A percentile compares a stretch with the other conserved stretches of the same genome.
These are phyloP conservation scores for Sclerotinia subarctica DNA, from an alignment of 2,329 filamentous ascomycete species.

Conservation along the genomic window DNA sequence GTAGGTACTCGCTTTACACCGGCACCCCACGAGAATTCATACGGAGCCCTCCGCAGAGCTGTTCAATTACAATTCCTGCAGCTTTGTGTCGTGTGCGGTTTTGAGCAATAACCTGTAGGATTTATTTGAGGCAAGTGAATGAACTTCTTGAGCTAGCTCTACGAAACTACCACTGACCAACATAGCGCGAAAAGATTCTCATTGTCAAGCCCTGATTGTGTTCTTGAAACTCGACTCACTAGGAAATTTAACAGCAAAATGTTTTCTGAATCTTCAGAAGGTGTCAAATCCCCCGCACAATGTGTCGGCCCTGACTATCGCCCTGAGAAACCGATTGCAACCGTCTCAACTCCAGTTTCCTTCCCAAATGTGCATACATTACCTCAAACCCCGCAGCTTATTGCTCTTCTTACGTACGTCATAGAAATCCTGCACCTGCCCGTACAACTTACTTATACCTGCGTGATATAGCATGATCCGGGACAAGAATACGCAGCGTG, in stretches of 20 bases:
- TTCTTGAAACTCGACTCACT: background rate
- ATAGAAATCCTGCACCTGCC: constrained; percentile 1
- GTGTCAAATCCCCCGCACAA: constrained; percentile 41
- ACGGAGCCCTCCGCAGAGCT: constrained; percentile 8
- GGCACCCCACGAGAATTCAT: constrained; percentile 13
- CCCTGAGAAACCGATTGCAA: constrained; percentile 76
- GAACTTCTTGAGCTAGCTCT: background rate
- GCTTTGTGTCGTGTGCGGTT: background rate
- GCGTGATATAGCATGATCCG: constrained; percentile 75
- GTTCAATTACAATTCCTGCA: constrained; percentile 17
- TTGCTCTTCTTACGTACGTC: constrained; percentile 90
- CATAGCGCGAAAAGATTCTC: constrained; percentile 5
- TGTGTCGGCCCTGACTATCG: constrained; percentile 79
- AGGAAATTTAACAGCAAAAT: constrained; percentile 2
- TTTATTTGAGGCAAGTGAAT: constrained; percentile 13
- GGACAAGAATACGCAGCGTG: constrained; percentile 82
- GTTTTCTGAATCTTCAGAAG: constrained; percentile 8
- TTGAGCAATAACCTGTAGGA: background rate
- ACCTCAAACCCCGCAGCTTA: constrained; percentile 91
- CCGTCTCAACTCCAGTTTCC: constrained; percentile 77
- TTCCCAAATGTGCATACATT: constrained; percentile 88
- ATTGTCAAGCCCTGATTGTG: constrained; percentile 1
- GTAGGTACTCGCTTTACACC: constrained; percentile 13
- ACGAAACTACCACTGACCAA: background rate
- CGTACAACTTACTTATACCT: constrained; percentile 19